A percentile compares a stretch with the other conserved stretches of the same genome.
These are phyloP conservation scores for Cryptococcus deneoformans DNA, from an alignment of 1,284 basidiomycete genomes.

Conservation along the genomic window DNA sequence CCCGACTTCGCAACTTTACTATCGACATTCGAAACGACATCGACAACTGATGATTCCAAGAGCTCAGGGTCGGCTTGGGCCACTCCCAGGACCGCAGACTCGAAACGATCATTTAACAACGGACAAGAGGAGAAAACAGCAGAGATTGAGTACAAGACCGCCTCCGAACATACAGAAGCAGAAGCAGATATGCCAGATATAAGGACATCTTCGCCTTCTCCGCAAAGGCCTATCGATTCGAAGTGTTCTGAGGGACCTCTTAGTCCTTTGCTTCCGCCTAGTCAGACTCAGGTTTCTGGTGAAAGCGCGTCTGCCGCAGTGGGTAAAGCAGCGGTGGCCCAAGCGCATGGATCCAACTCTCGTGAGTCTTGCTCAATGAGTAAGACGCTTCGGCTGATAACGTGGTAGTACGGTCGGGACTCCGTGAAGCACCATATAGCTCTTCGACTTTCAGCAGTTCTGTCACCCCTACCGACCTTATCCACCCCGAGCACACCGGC, in stretches of 20 bases:
- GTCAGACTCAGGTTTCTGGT: conserved; percentile 11
- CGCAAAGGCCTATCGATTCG: conserved; percentile 16
- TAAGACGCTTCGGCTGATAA: not conserved
- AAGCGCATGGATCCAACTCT: too few relatives aligned
- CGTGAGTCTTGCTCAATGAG: too few relatives aligned
- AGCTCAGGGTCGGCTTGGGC: conserved; percentile 6
- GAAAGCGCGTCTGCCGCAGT: conserved; percentile 1
- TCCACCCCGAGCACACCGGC: conserved; percentile 24
- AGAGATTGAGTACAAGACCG: conserved; percentile 18
- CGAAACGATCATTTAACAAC: not conserved
- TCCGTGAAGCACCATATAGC: not conserved
- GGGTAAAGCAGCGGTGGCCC: not conserved
- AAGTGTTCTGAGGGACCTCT: conserved; percentile 2
- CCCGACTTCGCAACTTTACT: conserved; percentile 31
- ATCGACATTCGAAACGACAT: conserved; percentile 15
- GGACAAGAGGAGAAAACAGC: conserved; percentile 8
- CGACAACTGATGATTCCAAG: not conserved
- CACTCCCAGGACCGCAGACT: conserved; percentile 1
- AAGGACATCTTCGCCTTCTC: conserved; percentile 39
- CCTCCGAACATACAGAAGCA: conserved; percentile 5
- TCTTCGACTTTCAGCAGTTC: not conserved
- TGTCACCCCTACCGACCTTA: not conserved
- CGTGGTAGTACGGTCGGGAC: not conserved
- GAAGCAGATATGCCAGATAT: conserved; percentile 21
- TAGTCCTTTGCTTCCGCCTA: conserved; percentile 20